Conservation (phyloP, 108 stramenopile species). For the Pseudonitzschia delicatissima region DNA sequence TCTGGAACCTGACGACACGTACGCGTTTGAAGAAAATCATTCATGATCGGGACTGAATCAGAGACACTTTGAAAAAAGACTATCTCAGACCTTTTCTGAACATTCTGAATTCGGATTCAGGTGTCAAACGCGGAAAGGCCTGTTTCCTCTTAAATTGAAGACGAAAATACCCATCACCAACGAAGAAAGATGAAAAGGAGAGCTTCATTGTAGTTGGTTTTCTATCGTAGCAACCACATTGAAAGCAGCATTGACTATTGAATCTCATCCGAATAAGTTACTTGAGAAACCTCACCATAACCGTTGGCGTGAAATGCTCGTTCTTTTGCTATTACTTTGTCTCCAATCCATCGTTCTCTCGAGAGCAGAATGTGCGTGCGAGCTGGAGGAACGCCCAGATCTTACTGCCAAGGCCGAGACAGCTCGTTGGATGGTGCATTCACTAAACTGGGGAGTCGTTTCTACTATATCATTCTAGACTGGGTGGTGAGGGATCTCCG, state of each 20-base stretch:
- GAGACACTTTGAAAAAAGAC: no score
- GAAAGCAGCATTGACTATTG: not conserved
- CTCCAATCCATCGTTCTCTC: not conserved
- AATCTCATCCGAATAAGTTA: not conserved
- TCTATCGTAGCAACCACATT: not conserved
- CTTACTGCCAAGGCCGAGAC: conserved; percentile 32
- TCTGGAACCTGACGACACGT: no score
- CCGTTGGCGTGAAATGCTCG: not conserved
- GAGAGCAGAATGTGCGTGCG: conserved; percentile 33
- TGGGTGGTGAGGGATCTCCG: not conserved
- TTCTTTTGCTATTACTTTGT: not conserved
- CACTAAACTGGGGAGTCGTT: conserved; percentile 52
- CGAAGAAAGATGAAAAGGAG: no score
- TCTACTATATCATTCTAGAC: conserved; percentile 40
- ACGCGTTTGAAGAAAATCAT: no score
- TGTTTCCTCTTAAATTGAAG: no score
- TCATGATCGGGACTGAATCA: no score
- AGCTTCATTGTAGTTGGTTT: not conserved
- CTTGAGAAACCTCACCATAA: no score
- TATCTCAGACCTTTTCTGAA: no score
- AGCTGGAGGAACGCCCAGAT: conserved; percentile 26
- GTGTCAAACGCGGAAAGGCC: no score
- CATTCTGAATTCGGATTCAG: no score
- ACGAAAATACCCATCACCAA: no score
- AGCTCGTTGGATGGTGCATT: conserved; percentile 67